Evolutionary conservation across 176 grass and related monocot genomes (phyloP), one percentile per base, ranked within the genome.

Genomic region (Coix lacrymajobi): DNA sequence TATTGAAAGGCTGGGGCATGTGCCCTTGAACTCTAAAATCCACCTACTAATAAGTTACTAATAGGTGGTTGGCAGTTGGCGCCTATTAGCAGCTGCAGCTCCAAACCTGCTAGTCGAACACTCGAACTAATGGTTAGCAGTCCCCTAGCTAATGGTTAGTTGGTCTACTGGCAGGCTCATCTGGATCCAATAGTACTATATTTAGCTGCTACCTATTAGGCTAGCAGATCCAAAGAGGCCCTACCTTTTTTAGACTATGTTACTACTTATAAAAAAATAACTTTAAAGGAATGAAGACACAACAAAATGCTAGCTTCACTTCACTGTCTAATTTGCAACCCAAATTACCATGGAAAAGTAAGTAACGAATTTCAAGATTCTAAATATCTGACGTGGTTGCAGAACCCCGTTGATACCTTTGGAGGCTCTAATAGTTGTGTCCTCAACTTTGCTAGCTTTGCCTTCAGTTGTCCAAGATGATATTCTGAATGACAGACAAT

Each of bases 381-480:
- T 56, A 22, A 57, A 57, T 57, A 0, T 28, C 65, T 26, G 34
- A 56, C 22, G 0, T 70, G 83, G 39, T 54, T 24, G 33, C 22
- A 64, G 2, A 62, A 85, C 19, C 14, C 46, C 22, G 62, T 63
- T 34, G 75, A 51, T 96, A 96, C 96, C 93, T 99, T 99, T 71
- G 93, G 93, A 85, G 96, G 96, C 80, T 99, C 96, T 52, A 99
- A 90, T 77, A 99, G 89, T 83, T 99, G 96, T 43, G 96, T 99
- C 82, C 96, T 91, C 69, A 99, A 83, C 68, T 99, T 99, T 86
- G 96, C 93, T 80, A 99, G 90, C 78, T 99, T 99, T 69, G 96
- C 96, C 76, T 99, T 99, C 26, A 99, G 79, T 78, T 99, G 96
- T 60, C 96, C 96, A 75, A 99, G 93, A 96, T 99, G 96, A 49